Evolutionary conservation across 2,329 filamentous ascomycete species (phyloP).

Genomic region (Lasiodiplodia sp.): DNA sequence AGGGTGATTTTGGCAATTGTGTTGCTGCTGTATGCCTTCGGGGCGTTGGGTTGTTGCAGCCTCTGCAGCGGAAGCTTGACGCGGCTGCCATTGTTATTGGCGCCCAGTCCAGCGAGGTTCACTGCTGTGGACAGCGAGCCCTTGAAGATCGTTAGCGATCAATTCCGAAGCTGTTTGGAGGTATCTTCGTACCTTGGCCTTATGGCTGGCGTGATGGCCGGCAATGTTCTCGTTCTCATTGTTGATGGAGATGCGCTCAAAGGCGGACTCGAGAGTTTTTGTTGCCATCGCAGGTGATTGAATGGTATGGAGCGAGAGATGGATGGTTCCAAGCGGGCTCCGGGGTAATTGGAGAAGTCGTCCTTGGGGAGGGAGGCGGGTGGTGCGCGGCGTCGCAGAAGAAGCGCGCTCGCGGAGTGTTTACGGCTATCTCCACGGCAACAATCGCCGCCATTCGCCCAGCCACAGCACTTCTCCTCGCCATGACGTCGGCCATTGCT

Average conservation of each 20-base stretch:
- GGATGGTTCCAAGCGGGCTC: not conserved
- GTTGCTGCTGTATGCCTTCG: conserved; percentile 47
- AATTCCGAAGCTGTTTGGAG: not conserved
- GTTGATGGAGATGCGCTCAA: conserved; percentile 87
- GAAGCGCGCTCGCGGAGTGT: conserved; percentile 21
- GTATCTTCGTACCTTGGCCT: conserved; percentile 71
- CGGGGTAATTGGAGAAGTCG: conserved; percentile 26
- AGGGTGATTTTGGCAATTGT: conserved; percentile 69
- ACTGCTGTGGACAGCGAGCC: conserved; percentile 56
- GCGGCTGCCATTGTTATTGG: conserved; percentile 60
- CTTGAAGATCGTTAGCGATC: conserved; percentile 40
- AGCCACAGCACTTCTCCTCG: not conserved
- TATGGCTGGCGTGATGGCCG: conserved; percentile 65
- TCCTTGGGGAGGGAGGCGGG: conserved; percentile 24
- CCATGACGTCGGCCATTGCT: not conserved
- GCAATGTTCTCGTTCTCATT: conserved; percentile 78
- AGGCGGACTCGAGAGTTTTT: conserved; percentile 80
- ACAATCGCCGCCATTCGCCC: conserved; percentile 17
- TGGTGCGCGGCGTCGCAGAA: conserved; percentile 9
- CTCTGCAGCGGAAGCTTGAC: conserved; percentile 80
- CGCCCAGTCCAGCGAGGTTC: conserved; percentile 56
- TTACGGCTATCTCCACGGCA: conserved; percentile 29
- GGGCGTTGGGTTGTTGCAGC: conserved; percentile 78
- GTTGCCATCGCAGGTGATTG: conserved; percentile 65
- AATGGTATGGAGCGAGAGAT: not conserved